phyloP scores from a whole-genome alignment of 2,329 filamentous ascomycete genomes.

The Xylaria polymorpha region DNA sequence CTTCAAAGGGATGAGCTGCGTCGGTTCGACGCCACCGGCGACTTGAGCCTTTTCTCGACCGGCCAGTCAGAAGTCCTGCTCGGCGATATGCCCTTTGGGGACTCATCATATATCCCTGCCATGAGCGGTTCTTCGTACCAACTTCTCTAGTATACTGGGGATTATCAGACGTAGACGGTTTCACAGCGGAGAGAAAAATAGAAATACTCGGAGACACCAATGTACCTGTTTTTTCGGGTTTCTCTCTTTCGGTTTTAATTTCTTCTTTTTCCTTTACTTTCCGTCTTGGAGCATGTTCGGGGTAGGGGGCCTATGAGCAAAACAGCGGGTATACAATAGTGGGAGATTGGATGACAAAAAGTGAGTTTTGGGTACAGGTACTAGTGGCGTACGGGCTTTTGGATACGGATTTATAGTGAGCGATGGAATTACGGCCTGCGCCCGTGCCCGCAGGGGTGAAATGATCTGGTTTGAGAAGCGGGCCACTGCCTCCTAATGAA shows the following conservation, averaged over 20 bases:
- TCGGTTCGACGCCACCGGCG: constrained; percentile 45
- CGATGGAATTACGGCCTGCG: constrained; percentile 2
- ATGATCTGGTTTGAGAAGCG: background rate
- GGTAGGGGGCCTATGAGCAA: background rate
- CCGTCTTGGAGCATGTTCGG: background rate
- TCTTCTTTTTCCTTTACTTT: background rate
- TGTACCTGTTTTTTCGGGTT: background rate
- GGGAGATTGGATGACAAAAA: constrained; percentile 19
- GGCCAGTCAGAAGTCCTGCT: constrained; percentile 42
- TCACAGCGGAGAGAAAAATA: background rate
- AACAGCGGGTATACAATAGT: background rate
- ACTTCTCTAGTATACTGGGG: constrained; percentile 35
- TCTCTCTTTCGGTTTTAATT: background rate
- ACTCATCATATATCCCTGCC: constrained; percentile 38
- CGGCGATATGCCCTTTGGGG: constrained; percentile 43
- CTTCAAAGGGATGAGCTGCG: constrained; percentile 42
- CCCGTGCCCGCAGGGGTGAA: background rate
- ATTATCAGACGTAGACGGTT: constrained; percentile 10
- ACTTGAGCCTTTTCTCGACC: constrained; percentile 46
- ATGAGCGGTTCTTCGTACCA: constrained; percentile 39
- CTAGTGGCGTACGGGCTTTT: constrained; percentile 3
- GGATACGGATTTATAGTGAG: constrained; percentile 6
- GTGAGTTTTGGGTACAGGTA: constrained; percentile 14
- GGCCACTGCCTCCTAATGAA: background rate
- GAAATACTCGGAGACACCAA: background rate